Evolutionary conservation across 768 basidiomycete species (phyloP), one percentile per base, ranked within the genome.

Genomic region (Xerocomus spinulosus): DNA sequence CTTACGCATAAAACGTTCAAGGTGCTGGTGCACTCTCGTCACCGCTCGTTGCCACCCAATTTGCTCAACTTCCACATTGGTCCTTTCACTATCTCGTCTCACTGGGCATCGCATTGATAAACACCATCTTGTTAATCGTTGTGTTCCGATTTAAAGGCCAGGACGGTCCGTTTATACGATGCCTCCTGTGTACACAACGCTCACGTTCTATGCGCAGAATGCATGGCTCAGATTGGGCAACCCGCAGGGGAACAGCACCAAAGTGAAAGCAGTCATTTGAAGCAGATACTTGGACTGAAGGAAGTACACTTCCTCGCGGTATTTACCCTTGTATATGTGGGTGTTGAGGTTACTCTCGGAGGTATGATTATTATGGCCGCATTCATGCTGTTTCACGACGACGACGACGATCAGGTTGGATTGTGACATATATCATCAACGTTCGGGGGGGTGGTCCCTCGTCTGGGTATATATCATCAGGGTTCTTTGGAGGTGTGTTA

Each of bases 1-100:
- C 49, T 66, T 24, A 54, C 12, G 9, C 17, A 18, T 30, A 13
- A n/a, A 17, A 43, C 18, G 3, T 39, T 15, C 9, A 55, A 87
- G 85, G 86, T 17, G 67, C 75, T 0, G 86, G 86, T 2, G 85
- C 85, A 2, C 68, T 87, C 9, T 70, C 70, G 8, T 65, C 90
- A 0, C 92, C 92, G 3, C 74, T 94, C 15, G 80, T 85, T 0
- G 77, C 91, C 0, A 94, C 92, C 0, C 86, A 91, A 48, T 93
- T 94, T 54, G 73, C 87, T 0, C 78, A 80, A 47, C 56, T 79
- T 20, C 63, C 53, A 0, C 74, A 69, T 28, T 92, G 90, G 91
- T 86, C 82, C 1, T 84, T 86, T 62, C 85, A 92, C 61, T 93
- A 82, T 58, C 72, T 92, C 9, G 70, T 70, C 1, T 88, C 87